Evolutionary conservation across 2,329 filamentous ascomycete genomes (phyloP).

Genomic region (Cladosporium sp.): DNA sequence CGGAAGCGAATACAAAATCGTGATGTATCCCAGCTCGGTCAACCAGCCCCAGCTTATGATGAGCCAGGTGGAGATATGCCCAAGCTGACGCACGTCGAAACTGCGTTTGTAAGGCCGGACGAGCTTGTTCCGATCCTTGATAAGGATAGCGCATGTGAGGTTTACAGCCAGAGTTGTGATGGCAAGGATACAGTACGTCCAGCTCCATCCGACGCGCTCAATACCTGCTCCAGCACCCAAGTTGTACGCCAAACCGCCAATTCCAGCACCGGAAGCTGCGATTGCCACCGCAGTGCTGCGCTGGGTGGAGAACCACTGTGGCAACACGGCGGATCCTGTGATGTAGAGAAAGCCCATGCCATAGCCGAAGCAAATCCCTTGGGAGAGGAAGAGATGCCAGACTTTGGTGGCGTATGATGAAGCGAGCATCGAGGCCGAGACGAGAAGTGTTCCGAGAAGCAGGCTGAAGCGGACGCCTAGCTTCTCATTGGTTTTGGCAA

Average conservation of each 20-base stretch:
- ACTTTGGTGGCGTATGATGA: conserved; percentile 65
- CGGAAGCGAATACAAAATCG: conserved; percentile 23
- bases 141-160: conserved; percentile 54
- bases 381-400: conserved; percentile 70
- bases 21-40: conserved; percentile 24
- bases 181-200: neutral
- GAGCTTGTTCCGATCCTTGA: conserved; percentile 52
- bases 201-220: conserved; percentile 29
- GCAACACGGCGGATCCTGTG: conserved; percentile 59
- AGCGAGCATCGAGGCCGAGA: conserved; percentile 60
- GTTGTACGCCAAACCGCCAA: conserved; percentile 67
- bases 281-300: conserved; percentile 66
- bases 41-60: conserved; percentile 22
- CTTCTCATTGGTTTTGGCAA: conserved; percentile 54
- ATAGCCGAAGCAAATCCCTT: conserved; percentile 68
- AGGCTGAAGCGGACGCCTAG: conserved; percentile 61
- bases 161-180: conserved; percentile 44
- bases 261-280: conserved; percentile 61
- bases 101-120: conserved; percentile 15
- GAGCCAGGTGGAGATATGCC: conserved; percentile 18
- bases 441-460: conserved; percentile 59
- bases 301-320: conserved; percentile 68
- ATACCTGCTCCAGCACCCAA: conserved; percentile 65
- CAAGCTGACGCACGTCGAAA: conserved; percentile 19
- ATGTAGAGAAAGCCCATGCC: conserved; percentile 74